Conservation (phyloP, 257 asterid genomes). For the Avicennia marina region DNA sequence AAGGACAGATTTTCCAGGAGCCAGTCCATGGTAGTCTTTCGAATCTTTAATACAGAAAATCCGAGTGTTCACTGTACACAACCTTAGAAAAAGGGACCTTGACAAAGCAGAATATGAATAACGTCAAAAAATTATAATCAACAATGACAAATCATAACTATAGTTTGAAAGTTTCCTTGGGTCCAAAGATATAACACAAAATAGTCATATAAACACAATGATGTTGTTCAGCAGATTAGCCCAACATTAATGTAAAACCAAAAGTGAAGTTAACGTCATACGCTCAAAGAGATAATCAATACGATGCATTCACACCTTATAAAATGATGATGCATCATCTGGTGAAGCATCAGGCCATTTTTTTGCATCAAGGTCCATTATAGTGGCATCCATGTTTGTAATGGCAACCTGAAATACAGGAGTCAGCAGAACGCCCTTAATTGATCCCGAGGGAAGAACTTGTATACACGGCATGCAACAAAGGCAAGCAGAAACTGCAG, state of each 20-base stretch:
- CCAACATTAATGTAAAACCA: too few relatives aligned
- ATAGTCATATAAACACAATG: too few relatives aligned
- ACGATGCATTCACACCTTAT: conserved; percentile 46
- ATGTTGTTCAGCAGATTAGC: too few relatives aligned
- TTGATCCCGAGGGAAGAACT: too few relatives aligned
- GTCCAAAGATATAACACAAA: too few relatives aligned
- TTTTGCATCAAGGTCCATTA: conserved; percentile 83
- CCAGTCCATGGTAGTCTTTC: conserved; percentile 93
- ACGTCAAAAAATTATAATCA: conserved; percentile 1
- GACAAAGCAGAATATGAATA: conserved; percentile 15
- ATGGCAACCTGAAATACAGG: conserved; percentile 64
- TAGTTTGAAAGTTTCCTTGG: too few relatives aligned
- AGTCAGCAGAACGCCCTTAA: background rate
- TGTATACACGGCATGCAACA: too few relatives aligned
- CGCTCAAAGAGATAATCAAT: background rate
- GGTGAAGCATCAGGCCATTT: conserved; percentile 90
- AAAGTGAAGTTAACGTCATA: background rate
- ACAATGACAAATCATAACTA: too few relatives aligned
- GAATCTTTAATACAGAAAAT: conserved; percentile 86
- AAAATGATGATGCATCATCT: conserved; percentile 55
- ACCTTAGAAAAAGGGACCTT: conserved; percentile 89
- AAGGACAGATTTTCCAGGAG: conserved; percentile 90
- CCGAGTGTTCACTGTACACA: conserved; percentile 72
- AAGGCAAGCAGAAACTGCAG: background rate
- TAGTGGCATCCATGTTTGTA: conserved; percentile 61